Percentiles rank a stretch among this genome's conserved stretches.
These are phyloP conservation scores for Xenoacremonium recifei DNA, from an alignment of 2,329 filamentous ascomycete genomes.

Conservation along the genomic window DNA sequence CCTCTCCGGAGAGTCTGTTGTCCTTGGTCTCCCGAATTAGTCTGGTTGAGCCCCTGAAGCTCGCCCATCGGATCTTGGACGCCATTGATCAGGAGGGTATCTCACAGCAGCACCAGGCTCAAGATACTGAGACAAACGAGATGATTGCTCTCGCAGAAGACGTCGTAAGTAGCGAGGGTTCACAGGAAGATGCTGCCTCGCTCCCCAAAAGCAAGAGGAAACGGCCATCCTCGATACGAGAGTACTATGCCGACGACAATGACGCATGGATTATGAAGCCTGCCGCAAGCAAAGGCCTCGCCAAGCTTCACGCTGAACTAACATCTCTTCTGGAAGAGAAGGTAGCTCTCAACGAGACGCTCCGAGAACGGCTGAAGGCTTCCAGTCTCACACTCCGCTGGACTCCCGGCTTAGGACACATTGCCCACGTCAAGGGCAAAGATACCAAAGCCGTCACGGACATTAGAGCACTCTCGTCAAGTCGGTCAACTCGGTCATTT, in stretches of 20 bases:
- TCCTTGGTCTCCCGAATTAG: slow-evolving; percentile 57
- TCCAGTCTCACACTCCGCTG: slow-evolving; percentile 76
- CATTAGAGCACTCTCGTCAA: slow-evolving; percentile 62
- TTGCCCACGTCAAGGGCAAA: slow-evolving; percentile 86
- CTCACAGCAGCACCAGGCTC: slow-evolving; percentile 73
- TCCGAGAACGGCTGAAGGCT: slow-evolving; percentile 62
- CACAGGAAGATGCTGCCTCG: slow-evolving; percentile 51
- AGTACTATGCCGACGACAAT: slow-evolving; percentile 59
- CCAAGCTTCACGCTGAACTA: slow-evolving; percentile 67
- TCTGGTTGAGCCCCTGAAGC: slow-evolving; percentile 62
- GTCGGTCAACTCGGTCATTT: slow-evolving; percentile 81
- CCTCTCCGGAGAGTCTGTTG: slow-evolving; percentile 36
- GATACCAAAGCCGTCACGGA: slow-evolving; percentile 48
- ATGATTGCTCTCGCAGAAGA: slow-evolving; percentile 73
- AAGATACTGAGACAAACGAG: slow-evolving; percentile 68
- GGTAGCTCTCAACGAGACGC: slow-evolving; percentile 51
- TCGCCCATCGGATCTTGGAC: slow-evolving; percentile 69
- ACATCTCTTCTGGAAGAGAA: slow-evolving; percentile 61
- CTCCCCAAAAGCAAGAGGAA: slow-evolving; percentile 56
- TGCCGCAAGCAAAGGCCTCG: slow-evolving; percentile 64
- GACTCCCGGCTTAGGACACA: slow-evolving; percentile 83
- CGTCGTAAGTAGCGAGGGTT: slow-evolving; percentile 65
- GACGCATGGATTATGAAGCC: slow-evolving; percentile 66
- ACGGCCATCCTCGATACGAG: slow-evolving; percentile 46
- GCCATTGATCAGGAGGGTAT: slow-evolving; percentile 93